Evolutionary conservation across 78 protist species (phyloP).

Genomic region (Monocercomonoides exilis): DNA sequence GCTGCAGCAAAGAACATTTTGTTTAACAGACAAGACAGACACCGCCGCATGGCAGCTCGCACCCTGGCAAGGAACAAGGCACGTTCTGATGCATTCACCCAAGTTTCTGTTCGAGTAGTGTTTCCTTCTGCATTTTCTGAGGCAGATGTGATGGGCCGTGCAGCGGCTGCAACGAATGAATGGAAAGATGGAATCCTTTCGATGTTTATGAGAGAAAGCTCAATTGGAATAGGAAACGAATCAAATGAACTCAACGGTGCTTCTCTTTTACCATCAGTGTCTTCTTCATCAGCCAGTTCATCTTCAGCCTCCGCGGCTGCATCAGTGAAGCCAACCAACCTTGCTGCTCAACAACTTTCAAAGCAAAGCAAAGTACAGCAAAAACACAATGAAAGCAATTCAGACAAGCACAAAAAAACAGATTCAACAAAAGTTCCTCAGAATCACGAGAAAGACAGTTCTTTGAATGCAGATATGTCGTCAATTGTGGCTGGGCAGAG

Average conservation of each 20-base stretch:
- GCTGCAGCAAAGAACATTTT: not conserved
- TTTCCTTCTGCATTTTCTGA: slow-evolving; percentile 29
- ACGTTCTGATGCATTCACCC: not conserved
- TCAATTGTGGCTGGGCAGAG: too few relatives aligned
- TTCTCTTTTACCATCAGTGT: too few relatives aligned
- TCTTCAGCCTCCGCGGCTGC: too few relatives aligned
- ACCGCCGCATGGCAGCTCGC: not conserved
- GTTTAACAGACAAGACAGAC: not conserved
- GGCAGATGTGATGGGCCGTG: slow-evolving; percentile 20
- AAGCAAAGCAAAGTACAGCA: too few relatives aligned
- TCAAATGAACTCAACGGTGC: too few relatives aligned
- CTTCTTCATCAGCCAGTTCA: too few relatives aligned
- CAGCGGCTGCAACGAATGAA: slow-evolving; percentile 23
- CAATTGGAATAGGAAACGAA: too few relatives aligned
- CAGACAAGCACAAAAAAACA: not conserved
- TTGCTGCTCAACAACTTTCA: too few relatives aligned
- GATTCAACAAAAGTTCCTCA: not conserved
- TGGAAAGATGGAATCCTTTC: slow-evolving; percentile 49
- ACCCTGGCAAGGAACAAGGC: not conserved
- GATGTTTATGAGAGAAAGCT: not conserved
- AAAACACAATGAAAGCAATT: too few relatives aligned
- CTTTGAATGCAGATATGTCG: too few relatives aligned
- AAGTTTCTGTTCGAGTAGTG: slow-evolving; percentile 3
- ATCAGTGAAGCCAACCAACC: too few relatives aligned
- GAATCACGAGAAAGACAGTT: not conserved